Evolutionary conservation across 164 flowering plant species (phyloP).

Genomic region (Protea cynaroides): DNA sequence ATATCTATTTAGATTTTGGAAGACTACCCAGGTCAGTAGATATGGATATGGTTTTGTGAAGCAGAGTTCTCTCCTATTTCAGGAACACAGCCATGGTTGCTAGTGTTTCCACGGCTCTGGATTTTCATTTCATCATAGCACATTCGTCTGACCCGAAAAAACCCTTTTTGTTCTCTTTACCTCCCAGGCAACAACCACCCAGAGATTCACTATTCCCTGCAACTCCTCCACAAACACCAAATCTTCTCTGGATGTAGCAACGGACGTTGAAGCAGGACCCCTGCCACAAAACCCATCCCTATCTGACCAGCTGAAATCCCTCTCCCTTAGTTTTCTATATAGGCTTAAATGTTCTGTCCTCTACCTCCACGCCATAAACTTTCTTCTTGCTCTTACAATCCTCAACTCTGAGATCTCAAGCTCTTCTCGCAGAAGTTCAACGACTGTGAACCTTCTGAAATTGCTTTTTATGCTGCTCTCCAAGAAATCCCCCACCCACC

Average conservation of each 20-base stretch:
- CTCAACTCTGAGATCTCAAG: slow-evolving; percentile 57
- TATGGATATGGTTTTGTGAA: no score
- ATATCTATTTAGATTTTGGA: no score
- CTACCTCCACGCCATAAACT: slow-evolving; percentile 64
- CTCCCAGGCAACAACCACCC: slow-evolving; percentile 20
- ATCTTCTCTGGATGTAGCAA: slow-evolving; percentile 13
- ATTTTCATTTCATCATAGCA: not conserved
- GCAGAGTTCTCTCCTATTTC: no score
- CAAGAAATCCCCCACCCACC: slow-evolving; percentile 52
- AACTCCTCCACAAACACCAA: slow-evolving; percentile 23
- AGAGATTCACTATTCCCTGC: slow-evolving; percentile 33
- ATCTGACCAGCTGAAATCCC: slow-evolving; percentile 74
- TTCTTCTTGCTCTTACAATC: slow-evolving; percentile 46
- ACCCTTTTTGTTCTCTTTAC: slow-evolving; percentile 25
- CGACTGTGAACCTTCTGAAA: slow-evolving; percentile 35
- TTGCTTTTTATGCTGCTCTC: slow-evolving; percentile 36
- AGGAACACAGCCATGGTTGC: not conserved
- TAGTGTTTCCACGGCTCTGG: not conserved
- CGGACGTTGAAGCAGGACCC: not conserved
- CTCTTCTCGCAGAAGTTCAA: slow-evolving; percentile 55
- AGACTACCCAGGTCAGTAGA: no score
- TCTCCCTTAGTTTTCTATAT: slow-evolving; percentile 25
- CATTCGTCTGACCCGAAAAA: slow-evolving; percentile 17
- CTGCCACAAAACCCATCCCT: slow-evolving; percentile 39
- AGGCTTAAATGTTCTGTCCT: slow-evolving; percentile 67